phyloP scores from a whole-genome alignment of 108 stramenopile species.

The Epipyxis sp. region DNA sequence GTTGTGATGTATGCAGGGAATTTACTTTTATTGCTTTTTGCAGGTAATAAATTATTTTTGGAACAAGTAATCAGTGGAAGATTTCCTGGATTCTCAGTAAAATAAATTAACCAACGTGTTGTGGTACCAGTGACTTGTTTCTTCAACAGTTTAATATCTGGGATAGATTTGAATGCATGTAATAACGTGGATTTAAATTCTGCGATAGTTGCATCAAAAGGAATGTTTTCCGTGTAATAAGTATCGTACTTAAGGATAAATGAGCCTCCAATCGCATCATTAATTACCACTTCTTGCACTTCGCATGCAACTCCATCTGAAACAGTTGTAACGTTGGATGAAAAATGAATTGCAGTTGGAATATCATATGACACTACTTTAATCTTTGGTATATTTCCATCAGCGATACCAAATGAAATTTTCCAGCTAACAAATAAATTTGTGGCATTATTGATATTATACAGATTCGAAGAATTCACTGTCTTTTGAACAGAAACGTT shows the following conservation, averaged over 20 bases:
- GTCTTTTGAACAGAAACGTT: neutral
- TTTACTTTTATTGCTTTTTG: no score
- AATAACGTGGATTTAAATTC: neutral
- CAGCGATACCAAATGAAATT: conserved; percentile 7
- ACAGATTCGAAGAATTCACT: neutral
- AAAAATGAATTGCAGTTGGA: neutral
- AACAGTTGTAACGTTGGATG: neutral
- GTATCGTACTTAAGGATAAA: neutral
- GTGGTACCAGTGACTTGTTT: neutral
- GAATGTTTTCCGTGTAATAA: neutral
- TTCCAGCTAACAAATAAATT: neutral
- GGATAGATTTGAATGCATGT: neutral
- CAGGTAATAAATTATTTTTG: no score
- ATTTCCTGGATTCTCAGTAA: conserved; percentile 27
- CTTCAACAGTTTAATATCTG: neutral
- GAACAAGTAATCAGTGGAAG: neutral
- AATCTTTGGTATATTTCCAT: neutral
- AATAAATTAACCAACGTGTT: conserved; percentile 8
- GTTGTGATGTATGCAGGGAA: no score
- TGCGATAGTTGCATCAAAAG: conserved; percentile 12
- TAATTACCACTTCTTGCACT: neutral
- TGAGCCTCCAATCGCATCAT: conserved; percentile 1
- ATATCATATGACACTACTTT: neutral
- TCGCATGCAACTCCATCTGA: conserved; percentile 10
- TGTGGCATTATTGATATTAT: neutral